Percentiles rank a stretch among this genome's conserved stretches.
These are phyloP conservation scores for Fraxinus americana DNA, from an alignment of 257 asterid species.

Conservation along the genomic window DNA sequence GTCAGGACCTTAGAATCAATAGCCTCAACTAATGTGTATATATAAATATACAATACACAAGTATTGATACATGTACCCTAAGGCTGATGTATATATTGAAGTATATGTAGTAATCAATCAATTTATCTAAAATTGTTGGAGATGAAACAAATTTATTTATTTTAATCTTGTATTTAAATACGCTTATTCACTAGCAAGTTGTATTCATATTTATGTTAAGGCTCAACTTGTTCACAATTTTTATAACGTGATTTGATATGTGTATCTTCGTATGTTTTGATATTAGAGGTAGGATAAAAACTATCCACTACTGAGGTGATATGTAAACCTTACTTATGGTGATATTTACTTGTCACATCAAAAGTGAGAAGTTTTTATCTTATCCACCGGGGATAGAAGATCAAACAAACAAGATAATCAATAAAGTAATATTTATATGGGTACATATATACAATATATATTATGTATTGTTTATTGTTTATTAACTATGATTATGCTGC, in stretches of 20 bases:
- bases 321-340: too few species aligned
- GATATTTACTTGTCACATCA: too few species aligned
- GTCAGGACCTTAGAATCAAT: constrained; percentile 25
- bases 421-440: too few species aligned
- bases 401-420: too few species aligned
- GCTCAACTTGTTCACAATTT: not conserved
- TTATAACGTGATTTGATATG: too few species aligned
- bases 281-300: too few species aligned
- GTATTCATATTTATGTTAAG: not conserved
- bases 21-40: not conserved
- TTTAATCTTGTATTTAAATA: not conserved
- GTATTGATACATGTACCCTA: not conserved
- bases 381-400: too few species aligned
- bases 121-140: not conserved
- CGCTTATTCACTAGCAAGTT: not conserved
- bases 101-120: too few species aligned
- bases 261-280: too few species aligned
- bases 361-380: too few species aligned
- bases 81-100: not conserved
- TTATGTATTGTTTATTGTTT: not conserved
- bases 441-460: not conserved
- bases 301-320: too few species aligned
- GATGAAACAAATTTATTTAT: not conserved
- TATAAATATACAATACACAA: not conserved
- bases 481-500: not conserved